A percentile compares a stretch with the other conserved stretches of the same genome.
phyloP scores from a whole-genome alignment of 805 yeast genomes.

The Candida cerambycidarum region DNA sequence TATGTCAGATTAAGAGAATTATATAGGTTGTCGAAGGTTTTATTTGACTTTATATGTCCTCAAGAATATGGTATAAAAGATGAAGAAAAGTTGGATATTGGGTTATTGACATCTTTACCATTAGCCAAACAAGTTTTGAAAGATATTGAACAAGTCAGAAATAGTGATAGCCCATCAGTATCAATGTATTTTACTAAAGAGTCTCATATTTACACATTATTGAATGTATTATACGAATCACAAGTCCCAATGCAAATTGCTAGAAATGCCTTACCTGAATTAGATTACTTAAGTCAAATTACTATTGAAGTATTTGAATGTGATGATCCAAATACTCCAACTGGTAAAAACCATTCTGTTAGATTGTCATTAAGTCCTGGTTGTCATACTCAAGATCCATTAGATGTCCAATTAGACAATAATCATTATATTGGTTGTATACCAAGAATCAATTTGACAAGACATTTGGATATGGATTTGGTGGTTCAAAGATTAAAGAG shows the following conservation, averaged over 20 bases:
- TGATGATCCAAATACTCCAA: constrained; percentile 56
- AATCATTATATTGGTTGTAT: constrained; percentile 96
- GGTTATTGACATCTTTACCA: constrained; percentile 90
- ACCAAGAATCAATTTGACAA: constrained; percentile 83
- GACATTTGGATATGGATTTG: constrained; percentile 89
- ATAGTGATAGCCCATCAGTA: constrained; percentile 76
- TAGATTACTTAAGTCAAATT: constrained; percentile 93
- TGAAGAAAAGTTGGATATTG: constrained; percentile 93
- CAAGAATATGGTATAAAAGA: constrained; percentile 98
- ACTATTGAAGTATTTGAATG: constrained; percentile 90
- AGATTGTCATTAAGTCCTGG: constrained; percentile 95
- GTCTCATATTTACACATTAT: constrained; percentile 89
- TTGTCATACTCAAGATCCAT: constrained; percentile 96
- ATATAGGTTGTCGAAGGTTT: constrained; percentile 84
- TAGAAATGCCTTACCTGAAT: constrained; percentile 92
- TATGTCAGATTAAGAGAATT: constrained; percentile 82
- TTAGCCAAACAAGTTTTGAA: constrained; percentile 81
- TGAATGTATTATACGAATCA: constrained; percentile 88
- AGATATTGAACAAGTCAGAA: constrained; percentile 79
- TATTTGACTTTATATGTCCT: constrained; percentile 97
- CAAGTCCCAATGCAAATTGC: constrained; percentile 94
- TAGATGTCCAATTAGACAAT: constrained; percentile 93
- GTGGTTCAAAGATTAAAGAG: constrained; percentile 78
- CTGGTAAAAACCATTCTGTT: constrained; percentile 82
- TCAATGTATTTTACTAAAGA: constrained; percentile 95